Percentiles rank a stretch among this genome's conserved stretches.
These are phyloP conservation scores for Pichia sp. DNA, from an alignment of 1,139 yeast species.

Conservation along the genomic window DNA sequence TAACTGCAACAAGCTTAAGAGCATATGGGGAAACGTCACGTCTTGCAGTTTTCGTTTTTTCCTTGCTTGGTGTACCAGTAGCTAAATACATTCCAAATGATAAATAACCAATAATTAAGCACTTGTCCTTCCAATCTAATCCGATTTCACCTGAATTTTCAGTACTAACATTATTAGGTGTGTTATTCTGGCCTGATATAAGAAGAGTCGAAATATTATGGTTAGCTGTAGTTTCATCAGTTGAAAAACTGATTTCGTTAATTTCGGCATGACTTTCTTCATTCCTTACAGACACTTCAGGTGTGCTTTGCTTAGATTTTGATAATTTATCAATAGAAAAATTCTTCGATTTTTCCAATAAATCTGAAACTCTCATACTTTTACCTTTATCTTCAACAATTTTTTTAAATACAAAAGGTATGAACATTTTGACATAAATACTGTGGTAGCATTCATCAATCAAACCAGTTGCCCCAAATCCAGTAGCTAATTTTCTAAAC, in stretches of 20 bases:
- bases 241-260: too few relatives aligned
- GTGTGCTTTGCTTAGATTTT: slow-evolving; percentile 7
- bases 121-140: slow-evolving; percentile 1
- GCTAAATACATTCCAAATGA: slow-evolving; percentile 9
- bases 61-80: slow-evolving; percentile 16
- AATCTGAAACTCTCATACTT: background rate
- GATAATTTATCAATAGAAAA: slow-evolving; percentile 1
- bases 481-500: slow-evolving; percentile 67
- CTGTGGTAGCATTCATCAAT: slow-evolving; percentile 72
- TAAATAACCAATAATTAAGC: slow-evolving; percentile 8
- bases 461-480: slow-evolving; percentile 73
- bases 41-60: slow-evolving; percentile 29
- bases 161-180: too few relatives aligned
- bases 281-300: background rate
- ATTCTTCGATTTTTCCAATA: slow-evolving; percentile 1
- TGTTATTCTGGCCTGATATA: too few relatives aligned
- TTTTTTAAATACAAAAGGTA: slow-evolving; percentile 18
- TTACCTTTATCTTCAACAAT: slow-evolving; percentile 2
- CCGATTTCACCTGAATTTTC: too few relatives aligned
- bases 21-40: slow-evolving; percentile 30
- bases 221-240: too few relatives aligned
- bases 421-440: slow-evolving; percentile 47
- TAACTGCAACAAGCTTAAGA: slow-evolving; percentile 17
- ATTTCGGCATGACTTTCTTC: background rate
- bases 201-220: too few relatives aligned